Base-by-base conservation (phyloP, 176 grass and related monocot species). In the Musa acuminata region DNA sequence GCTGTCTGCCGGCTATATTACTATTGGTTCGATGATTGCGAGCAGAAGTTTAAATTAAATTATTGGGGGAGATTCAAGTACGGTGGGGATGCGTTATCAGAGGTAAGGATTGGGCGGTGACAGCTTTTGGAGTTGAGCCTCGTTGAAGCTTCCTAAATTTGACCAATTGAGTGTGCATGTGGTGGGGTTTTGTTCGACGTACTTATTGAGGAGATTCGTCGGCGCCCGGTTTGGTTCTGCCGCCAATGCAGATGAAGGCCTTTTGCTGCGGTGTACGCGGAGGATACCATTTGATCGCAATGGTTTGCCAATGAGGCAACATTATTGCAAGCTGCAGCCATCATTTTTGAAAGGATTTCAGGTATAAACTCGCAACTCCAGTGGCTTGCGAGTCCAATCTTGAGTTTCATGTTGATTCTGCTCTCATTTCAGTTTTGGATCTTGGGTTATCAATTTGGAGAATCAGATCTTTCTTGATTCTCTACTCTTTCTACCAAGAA, bases 371-470 rank as follows among this genome's bases (percentile, higher is more conserved):
- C 53, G 16, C 53, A n/a, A 52, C 7, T 26, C 13, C 13, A 1
- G 6, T 20, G 16, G 14, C 13, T 66, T 64, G 22, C n/a, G 17
- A 13, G 35, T 14, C 19, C 26, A 19, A 55, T 24, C 11, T 20
- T 11, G 5, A 19, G 21, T 26, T 62, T 7, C 19, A 59, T 57
- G 35, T 35, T 62, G 53, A 59, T 43, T 58, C 54, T 17, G 8
- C 54, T 75, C 53, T 29, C 2, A 29, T 60, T 75, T 35, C 88
- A 92, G 85, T 92, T 79, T 83, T 85, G 51, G 90, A 96, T 90
- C 67, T 82, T 55, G 90, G 85, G 14, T 81, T 92, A 10, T 64
- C 23, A 20, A 19, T 17, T 63, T 63, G 19, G 35, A 43, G 35
- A 43, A 43, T 43, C 35, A 43, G 35, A 43, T 63, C 9, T 64